Evolutionary conservation across 495 filamentous ascomycete genomes (phyloP).

Genomic region (Tuber magnatum): DNA sequence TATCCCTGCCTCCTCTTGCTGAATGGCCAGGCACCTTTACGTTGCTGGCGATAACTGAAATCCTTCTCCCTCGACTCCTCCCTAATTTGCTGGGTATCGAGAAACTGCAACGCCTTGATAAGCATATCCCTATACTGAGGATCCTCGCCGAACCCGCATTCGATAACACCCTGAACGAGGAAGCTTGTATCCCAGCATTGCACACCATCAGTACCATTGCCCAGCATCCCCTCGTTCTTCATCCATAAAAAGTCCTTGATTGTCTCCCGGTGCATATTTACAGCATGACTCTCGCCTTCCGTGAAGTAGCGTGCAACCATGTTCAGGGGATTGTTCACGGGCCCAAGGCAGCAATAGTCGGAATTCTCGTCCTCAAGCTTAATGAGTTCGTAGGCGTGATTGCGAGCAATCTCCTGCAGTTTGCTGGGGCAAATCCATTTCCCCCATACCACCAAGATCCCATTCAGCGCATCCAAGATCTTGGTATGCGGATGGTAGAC

Average conservation of each 20-base stretch:
- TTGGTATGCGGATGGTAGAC: conserved; percentile 91
- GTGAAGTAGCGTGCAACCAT: conserved; percentile 71
- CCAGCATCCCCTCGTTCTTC: conserved; percentile 82
- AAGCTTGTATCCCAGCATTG: conserved; percentile 96
- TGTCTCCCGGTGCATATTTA: conserved; percentile 70
- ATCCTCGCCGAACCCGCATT: conserved; percentile 69
- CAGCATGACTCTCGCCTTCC: conserved; percentile 70
- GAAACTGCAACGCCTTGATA: conserved; percentile 70
- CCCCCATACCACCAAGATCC: conserved; percentile 53
- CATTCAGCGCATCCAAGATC: conserved; percentile 69
- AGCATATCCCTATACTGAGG: conserved; percentile 78
- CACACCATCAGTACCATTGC: conserved; percentile 93
- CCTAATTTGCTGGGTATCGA: conserved; percentile 85
- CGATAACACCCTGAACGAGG: conserved; percentile 69
- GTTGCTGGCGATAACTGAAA: conserved; percentile 79
- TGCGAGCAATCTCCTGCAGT: conserved; percentile 64
- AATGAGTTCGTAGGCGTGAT: conserved; percentile 59
- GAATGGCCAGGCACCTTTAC: conserved; percentile 94
- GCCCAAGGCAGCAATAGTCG: conserved; percentile 75
- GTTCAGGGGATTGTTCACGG: conserved; percentile 86
- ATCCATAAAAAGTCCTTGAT: conserved; percentile 86
- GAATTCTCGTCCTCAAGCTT: conserved; percentile 88
- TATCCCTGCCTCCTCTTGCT: conserved; percentile 89
- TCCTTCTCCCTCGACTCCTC: conserved; percentile 73
- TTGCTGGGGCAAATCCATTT: conserved; percentile 67